Base-by-base conservation (phyloP, 2,329 filamentous ascomycete genomes). In the Clonostachys solani region DNA sequence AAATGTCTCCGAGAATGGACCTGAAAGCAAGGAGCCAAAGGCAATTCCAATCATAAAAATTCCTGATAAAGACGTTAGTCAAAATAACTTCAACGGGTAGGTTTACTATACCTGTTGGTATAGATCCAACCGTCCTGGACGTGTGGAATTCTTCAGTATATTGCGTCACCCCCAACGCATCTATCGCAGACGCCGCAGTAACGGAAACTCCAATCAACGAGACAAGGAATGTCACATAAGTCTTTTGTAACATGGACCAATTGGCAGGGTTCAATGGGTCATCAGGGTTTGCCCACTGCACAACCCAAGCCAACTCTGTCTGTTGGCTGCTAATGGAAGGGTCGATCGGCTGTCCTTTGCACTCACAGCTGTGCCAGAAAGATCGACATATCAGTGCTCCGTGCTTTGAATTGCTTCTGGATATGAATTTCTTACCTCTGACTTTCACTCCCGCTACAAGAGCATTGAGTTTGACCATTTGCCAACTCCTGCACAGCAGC, bases 111-210 rank as follows among this genome's bases (percentile, higher is more conserved):
- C 64, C 69, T 42, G 69, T 80, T 1, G 73, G 72, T 18, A 80
- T 55, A 9, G 69, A 74, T 54, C 72, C 78, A 1, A 71, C 71
- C 5, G 78, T 71, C 37, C 77, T 64, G 23, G 68, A 69, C 0
- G 80, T 75, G 1, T 67, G 64, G 41, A 79, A 74, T 1, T 71
- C 68, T 16, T 52, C 53, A 1, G 69, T 65, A 1, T 73, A 75
- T 50, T 75, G 68, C 0, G 64, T 63, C 0, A 77, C 50, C 1
- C 74, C 72, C 0, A 67, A 68, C 1, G 74, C 73, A 47, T 81
- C 76, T 38, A 82, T 78, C 0, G 75, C 72, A 5, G 73, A 76
- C 0, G 77, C 76, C 2, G 72, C 64, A 5, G 71, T 71, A 0
- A 80, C 75, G 1, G 76, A 67, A 29, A 75, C 71, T 1, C 67